Percentiles rank a stretch among this genome's conserved stretches.
Evolutionary conservation across 2,329 filamentous ascomycete genomes (phyloP).

Genomic region (Aspergillus brunneoviolaceus): DNA sequence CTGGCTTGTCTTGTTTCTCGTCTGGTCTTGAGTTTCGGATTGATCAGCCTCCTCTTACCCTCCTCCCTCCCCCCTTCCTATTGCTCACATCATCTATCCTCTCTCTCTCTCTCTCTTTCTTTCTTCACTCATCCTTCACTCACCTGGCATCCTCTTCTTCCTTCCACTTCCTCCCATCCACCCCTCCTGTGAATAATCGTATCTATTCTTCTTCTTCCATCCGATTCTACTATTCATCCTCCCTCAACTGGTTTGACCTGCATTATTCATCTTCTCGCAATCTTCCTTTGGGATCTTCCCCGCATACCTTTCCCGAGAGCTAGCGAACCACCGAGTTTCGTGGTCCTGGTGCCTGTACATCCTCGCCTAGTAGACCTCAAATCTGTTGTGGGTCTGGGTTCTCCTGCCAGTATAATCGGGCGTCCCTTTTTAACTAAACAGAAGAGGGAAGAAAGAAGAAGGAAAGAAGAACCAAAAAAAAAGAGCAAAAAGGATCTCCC

Average conservation of each 20-base stretch:
- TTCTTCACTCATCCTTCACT: no score
- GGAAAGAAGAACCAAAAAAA: not conserved
- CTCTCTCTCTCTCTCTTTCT: not conserved
- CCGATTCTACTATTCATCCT: constrained; percentile 3
- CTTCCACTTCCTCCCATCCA: not conserved
- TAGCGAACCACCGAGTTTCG: constrained; percentile 1
- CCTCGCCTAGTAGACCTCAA: constrained; percentile 11
- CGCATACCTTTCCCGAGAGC: constrained; percentile 14
- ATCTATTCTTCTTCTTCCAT: not conserved
- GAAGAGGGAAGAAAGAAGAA: not conserved
- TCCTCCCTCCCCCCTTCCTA: constrained; percentile 12
- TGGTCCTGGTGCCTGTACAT: constrained; percentile 20
- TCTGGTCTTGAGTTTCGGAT: constrained; percentile 2
- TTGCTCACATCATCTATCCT: constrained; percentile 5
- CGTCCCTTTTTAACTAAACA: not conserved
- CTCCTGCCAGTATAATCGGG: constrained; percentile 3
- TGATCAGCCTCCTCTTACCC: constrained; percentile 13
- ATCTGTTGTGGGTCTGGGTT: not conserved
- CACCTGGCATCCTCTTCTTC: no score
- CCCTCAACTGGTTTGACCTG: constrained; percentile 6
- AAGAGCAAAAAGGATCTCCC: not conserved
- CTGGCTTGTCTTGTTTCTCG: not conserved
- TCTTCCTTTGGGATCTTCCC: constrained; percentile 3
- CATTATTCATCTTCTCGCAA: constrained; percentile 1
- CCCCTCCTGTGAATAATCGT: not conserved